Conservation (phyloP, 345 rosid genomes). For the Toxicodendron radicans region DNA sequence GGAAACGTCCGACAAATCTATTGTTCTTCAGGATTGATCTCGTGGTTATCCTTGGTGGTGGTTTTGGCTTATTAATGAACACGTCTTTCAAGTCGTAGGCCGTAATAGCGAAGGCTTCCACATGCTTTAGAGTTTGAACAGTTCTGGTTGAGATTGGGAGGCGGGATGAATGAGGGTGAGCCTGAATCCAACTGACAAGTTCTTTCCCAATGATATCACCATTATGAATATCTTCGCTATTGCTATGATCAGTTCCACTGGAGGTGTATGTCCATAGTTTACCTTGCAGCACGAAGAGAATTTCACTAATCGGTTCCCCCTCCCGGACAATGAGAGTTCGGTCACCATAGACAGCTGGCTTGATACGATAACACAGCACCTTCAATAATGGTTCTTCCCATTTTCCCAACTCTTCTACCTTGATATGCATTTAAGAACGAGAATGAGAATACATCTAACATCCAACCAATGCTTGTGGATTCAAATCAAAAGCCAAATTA, state of each 20-base stretch:
- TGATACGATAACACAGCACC: background rate
- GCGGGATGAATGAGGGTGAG: background rate
- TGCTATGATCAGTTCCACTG: background rate
- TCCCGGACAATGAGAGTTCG: background rate
- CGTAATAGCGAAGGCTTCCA: conserved; percentile 6
- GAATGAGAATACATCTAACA: background rate
- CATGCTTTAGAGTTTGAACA: background rate
- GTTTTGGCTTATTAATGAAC: background rate
- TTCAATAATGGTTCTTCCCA: background rate
- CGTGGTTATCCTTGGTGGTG: no score
- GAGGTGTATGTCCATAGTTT: background rate
- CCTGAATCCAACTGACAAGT: background rate
- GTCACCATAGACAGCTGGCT: background rate
- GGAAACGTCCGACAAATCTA: no score
- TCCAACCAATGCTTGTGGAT: background rate
- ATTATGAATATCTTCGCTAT: background rate
- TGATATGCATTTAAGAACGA: background rate
- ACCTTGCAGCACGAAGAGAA: background rate
- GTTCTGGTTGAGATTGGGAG: background rate
- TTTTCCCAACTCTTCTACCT: background rate
- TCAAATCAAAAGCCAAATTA: no score
- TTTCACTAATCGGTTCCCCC: background rate
- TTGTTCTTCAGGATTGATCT: no score
- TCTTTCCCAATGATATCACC: background rate
- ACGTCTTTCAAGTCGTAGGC: background rate